Base-by-base conservation (phyloP, 768 basidiomycete genomes). In the Clathrus columnatus region DNA sequence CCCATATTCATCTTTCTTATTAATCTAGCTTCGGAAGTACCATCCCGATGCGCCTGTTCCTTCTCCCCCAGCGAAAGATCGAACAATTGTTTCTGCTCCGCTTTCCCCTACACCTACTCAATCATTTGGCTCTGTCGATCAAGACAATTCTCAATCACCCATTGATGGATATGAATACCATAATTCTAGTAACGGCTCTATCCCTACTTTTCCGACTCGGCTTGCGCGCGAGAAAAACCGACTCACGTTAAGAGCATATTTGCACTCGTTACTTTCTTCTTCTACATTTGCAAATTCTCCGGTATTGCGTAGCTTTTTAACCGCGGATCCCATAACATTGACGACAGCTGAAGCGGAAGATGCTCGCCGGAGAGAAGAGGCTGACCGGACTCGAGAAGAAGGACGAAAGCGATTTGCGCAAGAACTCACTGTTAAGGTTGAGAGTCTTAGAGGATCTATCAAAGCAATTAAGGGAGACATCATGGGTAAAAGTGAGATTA, bases 201-300 rank as follows among this genome's bases (percentile, higher is more conserved):
- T 48, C 24, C 47, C 57, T 21, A 18, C 59, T 1, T 47, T 60
- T 5, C 58, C 65, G 2, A 64, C 66, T 3, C 81, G 82, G 29
- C 75, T 95, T 20, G 75, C 91, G 1, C 76, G 96, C 23, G 96
- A 99, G 68, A 95, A 93, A 77, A 99, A 99, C 63, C 76, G 96
- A 14, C 74, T 99, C 4, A 98, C 96, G 0, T 80, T 99, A 17
- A 83, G 96, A 18, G 84, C 92, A 0, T 98, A 97, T 69, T 77
- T 99, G n/a, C 87, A 90, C 60, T 69, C 81, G 0, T 73, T 99
- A 26, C 75, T 98, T 53, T 69, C 80, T 21, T 82, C 82, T 1
- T 79, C 83, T 0, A 73, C 75, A 20, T 76, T 96, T n/a, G 84
- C 87, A 4, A 85, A 87, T 44, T 91, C 91, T 0, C 87, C 91